Conservation (phyloP, 148 eudicot species). For the Heliamphora exappendiculata region DNA sequence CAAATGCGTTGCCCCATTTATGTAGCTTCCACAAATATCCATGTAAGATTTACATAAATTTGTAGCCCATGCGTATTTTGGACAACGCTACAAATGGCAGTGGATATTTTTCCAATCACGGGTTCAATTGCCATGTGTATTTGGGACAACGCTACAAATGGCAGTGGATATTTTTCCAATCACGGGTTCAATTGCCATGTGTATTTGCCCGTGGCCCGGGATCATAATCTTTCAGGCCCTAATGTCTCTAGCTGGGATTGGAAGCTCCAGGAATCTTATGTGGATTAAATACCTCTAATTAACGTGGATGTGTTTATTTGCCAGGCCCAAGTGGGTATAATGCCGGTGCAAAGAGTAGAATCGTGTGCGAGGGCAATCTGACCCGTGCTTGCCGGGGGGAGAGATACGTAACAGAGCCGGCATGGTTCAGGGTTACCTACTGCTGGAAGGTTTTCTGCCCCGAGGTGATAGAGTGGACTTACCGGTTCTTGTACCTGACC, state of each 20-base stretch:
- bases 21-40: no score
- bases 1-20: no score
- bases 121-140: no score
- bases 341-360: constrained; percentile 37
- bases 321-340: constrained; percentile 39
- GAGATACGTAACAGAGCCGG: constrained; percentile 38
- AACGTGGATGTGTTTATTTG: neutral
- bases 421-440: constrained; percentile 44
- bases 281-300: neutral
- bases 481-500: constrained; percentile 26
- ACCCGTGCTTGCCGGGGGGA: constrained; percentile 51
- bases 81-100: no score
- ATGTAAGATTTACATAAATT: no score
- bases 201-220: neutral
- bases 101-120: no score
- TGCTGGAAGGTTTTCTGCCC: constrained; percentile 39
- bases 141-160: no score
- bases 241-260: neutral
- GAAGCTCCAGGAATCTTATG: neutral
- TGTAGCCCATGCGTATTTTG: no score
- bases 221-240: neutral
- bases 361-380: constrained; percentile 42
- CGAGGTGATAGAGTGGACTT: constrained; percentile 41
- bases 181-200: no score
- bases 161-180: no score